These are phyloP conservation scores for Dimocarpus longan DNA, from an alignment of 345 rosid species.

Conservation along the genomic window DNA sequence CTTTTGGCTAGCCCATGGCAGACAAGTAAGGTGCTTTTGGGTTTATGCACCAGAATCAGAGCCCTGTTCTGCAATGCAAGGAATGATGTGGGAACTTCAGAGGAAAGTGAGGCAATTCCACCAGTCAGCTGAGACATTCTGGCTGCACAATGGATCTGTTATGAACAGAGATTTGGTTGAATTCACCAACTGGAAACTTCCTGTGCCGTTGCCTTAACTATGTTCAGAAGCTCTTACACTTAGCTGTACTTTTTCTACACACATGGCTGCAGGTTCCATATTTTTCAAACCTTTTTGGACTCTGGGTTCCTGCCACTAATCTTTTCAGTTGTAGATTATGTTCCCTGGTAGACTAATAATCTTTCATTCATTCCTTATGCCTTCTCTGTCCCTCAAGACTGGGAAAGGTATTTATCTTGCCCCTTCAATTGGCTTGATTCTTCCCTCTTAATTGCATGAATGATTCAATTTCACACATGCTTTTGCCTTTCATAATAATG, in stretches of 20 bases:
- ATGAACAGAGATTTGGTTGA: conserved; percentile 67
- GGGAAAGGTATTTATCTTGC: conserved; percentile 67
- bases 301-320: background rate
- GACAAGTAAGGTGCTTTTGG: conserved; percentile 76
- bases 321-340: background rate
- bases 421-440: background rate
- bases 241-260: background rate
- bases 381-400: conserved; percentile 71
- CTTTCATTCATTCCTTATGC: conserved; percentile 26
- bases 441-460: background rate
- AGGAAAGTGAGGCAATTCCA: conserved; percentile 90
- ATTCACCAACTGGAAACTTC: conserved; percentile 79
- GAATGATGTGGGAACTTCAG: conserved; percentile 92
- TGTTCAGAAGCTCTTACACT: background rate
- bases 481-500: too few relatives aligned
- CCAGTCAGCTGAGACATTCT: conserved; percentile 89
- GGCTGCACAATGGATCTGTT: conserved; percentile 82
- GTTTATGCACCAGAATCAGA: conserved; percentile 70
- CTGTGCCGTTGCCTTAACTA: conserved; percentile 70
- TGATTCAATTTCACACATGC: too few relatives aligned
- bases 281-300: background rate
- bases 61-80: conserved; percentile 77
- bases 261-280: background rate
- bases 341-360: background rate
- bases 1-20: conserved; percentile 50